Evolutionary conservation across 768 basidiomycete genomes (phyloP).

Genomic region (Sarcomyxa edulis): DNA sequence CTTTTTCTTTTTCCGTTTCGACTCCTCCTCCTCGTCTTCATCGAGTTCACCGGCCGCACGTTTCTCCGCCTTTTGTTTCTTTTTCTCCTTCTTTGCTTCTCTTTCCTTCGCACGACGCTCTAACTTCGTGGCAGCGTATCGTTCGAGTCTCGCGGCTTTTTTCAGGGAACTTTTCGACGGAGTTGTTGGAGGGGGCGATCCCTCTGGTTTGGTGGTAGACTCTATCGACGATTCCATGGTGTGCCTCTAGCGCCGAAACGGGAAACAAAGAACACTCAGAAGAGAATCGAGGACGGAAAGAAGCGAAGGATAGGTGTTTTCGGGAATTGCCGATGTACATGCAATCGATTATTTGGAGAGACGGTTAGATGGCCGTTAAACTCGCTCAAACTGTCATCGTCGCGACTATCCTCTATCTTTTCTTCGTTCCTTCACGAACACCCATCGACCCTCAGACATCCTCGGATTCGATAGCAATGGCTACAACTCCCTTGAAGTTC

Average conservation of each 20-base stretch:
- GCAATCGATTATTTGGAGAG: no score
- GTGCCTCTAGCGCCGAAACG: no score
- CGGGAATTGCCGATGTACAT: no score
- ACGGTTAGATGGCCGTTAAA: no score
- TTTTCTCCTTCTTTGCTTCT: constrained; percentile 71
- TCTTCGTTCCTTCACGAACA: constrained; percentile 11
- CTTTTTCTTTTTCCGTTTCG: constrained; percentile 35
- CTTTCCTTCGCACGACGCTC: constrained; percentile 76
- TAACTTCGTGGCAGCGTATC: constrained; percentile 59
- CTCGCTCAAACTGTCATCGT: no score
- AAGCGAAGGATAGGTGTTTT: no score
- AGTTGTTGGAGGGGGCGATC: constrained; percentile 15
- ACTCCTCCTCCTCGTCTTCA: constrained; percentile 34
- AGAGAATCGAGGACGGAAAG: no score
- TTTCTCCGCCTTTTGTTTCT: constrained; percentile 51
- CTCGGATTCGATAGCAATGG: constrained; percentile 20
- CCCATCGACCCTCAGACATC: constrained; percentile 12
- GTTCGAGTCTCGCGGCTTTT: constrained; percentile 65
- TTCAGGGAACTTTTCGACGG: constrained; percentile 80
- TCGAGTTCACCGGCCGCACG: constrained; percentile 62
- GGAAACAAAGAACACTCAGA: no score
- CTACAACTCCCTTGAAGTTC: constrained; percentile 36
- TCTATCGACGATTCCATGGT: no score
- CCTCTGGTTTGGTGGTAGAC: background rate
- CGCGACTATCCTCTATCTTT: no score